These are phyloP conservation scores for Boeremia exigua DNA, from an alignment of 2,329 filamentous ascomycete species.

Conservation along the genomic window DNA sequence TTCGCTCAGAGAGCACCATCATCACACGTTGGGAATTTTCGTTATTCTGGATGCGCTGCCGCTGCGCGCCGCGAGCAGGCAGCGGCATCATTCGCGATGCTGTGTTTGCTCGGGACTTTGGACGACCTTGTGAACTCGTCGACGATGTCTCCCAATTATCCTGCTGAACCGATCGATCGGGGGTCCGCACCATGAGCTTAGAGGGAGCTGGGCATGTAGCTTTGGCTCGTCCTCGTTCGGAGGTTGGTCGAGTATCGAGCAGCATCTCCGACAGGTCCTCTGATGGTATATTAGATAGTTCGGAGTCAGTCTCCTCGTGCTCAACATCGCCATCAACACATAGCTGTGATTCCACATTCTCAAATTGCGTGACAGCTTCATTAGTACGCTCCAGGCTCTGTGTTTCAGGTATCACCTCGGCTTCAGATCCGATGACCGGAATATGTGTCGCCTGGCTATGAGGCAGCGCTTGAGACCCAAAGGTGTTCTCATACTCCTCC, in stretches of 20 bases:
- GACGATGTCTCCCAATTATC: slow-evolving; percentile 10
- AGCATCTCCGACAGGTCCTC: slow-evolving; percentile 19
- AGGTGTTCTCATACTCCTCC: slow-evolving; percentile 14
- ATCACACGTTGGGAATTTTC: neutral
- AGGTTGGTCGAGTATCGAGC: neutral
- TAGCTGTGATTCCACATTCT: neutral
- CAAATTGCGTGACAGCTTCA: neutral
- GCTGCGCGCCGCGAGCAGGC: neutral
- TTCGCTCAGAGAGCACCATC: neutral
- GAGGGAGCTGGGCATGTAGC: neutral
- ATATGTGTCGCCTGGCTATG: slow-evolving; percentile 8
- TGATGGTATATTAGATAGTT: slow-evolving; percentile 18
- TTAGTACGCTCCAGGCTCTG: slow-evolving; percentile 11
- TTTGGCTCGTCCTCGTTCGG: neutral
- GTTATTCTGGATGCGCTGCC: neutral
- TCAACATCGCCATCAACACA: neutral
- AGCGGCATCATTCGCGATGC: slow-evolving; percentile 38
- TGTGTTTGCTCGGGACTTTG: slow-evolving; percentile 41
- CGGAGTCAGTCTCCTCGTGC: slow-evolving; percentile 1
- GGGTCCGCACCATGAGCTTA: neutral
- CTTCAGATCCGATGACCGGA: slow-evolving; percentile 5
- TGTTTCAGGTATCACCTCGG: slow-evolving; percentile 19
- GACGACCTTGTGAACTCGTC: slow-evolving; percentile 24
- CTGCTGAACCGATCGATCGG: neutral
- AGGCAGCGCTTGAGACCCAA: neutral